A percentile compares a stretch with the other conserved stretches of the same genome.
These are phyloP conservation scores for Wickerhamiella hasegawae DNA, from an alignment of 805 yeast genomes.

Conservation along the genomic window DNA sequence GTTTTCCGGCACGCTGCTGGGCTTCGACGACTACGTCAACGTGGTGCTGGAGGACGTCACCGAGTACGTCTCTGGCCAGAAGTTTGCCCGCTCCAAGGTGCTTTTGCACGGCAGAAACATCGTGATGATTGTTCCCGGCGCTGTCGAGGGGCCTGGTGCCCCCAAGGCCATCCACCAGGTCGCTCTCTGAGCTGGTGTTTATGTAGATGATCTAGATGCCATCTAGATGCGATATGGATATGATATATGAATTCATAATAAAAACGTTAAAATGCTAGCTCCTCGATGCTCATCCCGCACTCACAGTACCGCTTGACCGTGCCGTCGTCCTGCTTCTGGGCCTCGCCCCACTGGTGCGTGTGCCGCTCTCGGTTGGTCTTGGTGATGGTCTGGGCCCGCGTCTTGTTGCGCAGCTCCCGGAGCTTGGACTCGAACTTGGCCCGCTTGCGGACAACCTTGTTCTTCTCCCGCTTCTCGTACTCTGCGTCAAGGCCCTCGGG, in stretches of 20 bases:
- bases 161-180: conserved; percentile 1
- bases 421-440: conserved; percentile 63
- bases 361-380: conserved; percentile 47
- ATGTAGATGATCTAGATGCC: too few species aligned
- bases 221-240: too few species aligned
- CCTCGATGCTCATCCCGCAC: conserved; percentile 14
- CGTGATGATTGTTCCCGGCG: conserved; percentile 24
- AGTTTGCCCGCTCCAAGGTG: conserved; percentile 19
- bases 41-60: conserved; percentile 69
- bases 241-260: too few species aligned
- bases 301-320: conserved; percentile 9
- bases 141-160: conserved; percentile 12
- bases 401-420: conserved; percentile 74
- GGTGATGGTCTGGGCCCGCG: conserved; percentile 82
- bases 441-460: conserved; percentile 57
- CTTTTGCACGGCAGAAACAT: conserved; percentile 26
- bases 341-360: conserved; percentile 53
- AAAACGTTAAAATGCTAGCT: conserved; percentile 7
- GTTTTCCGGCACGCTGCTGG: conserved; percentile 75
- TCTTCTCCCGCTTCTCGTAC: conserved; percentile 69
- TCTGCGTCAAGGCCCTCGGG: conserved; percentile 80
- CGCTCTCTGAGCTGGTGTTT: not conserved
- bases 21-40: conserved; percentile 89
- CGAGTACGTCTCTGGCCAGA: conserved; percentile 28
- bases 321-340: conserved; percentile 10